Evolutionary conservation across 2,329 filamentous ascomycete genomes (phyloP).

Genomic region (Pseudonectria foliicola): DNA sequence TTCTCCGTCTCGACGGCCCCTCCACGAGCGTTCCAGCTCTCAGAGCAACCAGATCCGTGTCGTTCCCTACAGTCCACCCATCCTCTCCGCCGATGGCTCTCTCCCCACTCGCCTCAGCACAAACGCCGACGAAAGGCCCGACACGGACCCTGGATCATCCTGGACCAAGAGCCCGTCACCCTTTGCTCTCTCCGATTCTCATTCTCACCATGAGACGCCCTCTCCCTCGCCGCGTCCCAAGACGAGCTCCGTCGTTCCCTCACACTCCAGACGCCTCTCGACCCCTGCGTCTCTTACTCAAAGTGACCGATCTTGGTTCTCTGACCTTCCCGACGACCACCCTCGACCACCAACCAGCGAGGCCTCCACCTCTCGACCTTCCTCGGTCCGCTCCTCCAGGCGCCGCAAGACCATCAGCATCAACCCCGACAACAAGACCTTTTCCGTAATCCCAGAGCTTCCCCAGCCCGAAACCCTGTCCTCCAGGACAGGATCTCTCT

Average conservation of each 20-base stretch:
- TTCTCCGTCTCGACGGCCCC: slow-evolving; percentile 21
- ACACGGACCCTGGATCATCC: slow-evolving; percentile 14
- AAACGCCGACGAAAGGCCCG: slow-evolving; percentile 16
- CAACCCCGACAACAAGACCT: slow-evolving; percentile 53
- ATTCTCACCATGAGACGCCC: slow-evolving; percentile 17
- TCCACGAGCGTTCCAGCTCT: slow-evolving; percentile 22
- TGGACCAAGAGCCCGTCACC: slow-evolving; percentile 10
- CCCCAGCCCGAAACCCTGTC: slow-evolving; percentile 11
- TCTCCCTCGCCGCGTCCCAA: slow-evolving; percentile 16
- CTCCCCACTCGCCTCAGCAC: slow-evolving; percentile 18
- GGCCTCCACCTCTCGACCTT: slow-evolving; percentile 13
- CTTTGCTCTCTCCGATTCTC: slow-evolving; percentile 13
- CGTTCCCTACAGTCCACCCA: slow-evolving; percentile 32
- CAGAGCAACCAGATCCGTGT: slow-evolving; percentile 29
- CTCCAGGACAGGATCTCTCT: slow-evolving; percentile 24
- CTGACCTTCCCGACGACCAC: background rate
- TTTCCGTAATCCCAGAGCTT: slow-evolving; percentile 40
- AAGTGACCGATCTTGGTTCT: background rate
- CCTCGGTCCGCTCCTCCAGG: slow-evolving; percentile 21
- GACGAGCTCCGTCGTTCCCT: slow-evolving; percentile 6
- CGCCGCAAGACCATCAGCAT: slow-evolving; percentile 39
- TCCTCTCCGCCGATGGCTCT: slow-evolving; percentile 26
- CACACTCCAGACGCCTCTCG: no score
- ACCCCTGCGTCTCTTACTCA: no score
- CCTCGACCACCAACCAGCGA: background rate